phyloP scores from a whole-genome alignment of 345 rosid genomes.

The Salix suchowensis region DNA sequence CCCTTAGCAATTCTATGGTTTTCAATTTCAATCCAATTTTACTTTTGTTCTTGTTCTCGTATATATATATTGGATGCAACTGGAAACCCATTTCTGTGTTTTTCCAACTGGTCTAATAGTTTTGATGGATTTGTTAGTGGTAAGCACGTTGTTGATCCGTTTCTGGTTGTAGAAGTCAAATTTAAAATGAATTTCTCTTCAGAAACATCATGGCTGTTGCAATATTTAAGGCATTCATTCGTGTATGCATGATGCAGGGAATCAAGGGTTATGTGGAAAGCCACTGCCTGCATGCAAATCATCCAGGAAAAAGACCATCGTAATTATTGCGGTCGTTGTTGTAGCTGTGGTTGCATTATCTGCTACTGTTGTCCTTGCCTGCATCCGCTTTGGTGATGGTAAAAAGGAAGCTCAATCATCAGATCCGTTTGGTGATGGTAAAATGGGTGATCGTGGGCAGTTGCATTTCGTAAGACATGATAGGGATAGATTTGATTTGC shows the following conservation, averaged over 20 bases:
- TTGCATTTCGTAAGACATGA: slow-evolving; percentile 50
- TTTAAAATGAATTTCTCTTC: not conserved
- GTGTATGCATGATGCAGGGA: slow-evolving; percentile 35
- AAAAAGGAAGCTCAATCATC: slow-evolving; percentile 18
- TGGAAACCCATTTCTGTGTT: not conserved
- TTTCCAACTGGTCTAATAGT: not conserved
- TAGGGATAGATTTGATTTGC: slow-evolving; percentile 57
- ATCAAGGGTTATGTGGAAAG: slow-evolving; percentile 59
- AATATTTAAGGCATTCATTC: not conserved
- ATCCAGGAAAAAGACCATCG: slow-evolving; percentile 27
- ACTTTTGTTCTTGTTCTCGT: not conserved
- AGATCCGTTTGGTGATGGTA: not conserved
- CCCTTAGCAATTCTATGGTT: not conserved
- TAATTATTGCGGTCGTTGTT: slow-evolving; percentile 29
- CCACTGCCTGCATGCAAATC: slow-evolving; percentile 59
- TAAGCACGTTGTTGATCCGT: not conserved
- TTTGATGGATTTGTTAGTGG: too few species aligned
- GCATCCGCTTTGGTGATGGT: slow-evolving; percentile 13
- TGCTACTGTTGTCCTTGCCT: slow-evolving; percentile 6
- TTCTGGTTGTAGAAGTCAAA: not conserved
- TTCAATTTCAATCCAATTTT: not conserved
- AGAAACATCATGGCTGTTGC: not conserved
- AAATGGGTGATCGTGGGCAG: slow-evolving; percentile 29
- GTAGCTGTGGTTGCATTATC: slow-evolving; percentile 20
- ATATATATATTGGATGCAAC: too few species aligned